Percentiles rank a stretch among this genome's conserved stretches.
Evolutionary conservation across 1,139 yeast species (phyloP).

Genomic region (Saccharomyces hybrid): DNA sequence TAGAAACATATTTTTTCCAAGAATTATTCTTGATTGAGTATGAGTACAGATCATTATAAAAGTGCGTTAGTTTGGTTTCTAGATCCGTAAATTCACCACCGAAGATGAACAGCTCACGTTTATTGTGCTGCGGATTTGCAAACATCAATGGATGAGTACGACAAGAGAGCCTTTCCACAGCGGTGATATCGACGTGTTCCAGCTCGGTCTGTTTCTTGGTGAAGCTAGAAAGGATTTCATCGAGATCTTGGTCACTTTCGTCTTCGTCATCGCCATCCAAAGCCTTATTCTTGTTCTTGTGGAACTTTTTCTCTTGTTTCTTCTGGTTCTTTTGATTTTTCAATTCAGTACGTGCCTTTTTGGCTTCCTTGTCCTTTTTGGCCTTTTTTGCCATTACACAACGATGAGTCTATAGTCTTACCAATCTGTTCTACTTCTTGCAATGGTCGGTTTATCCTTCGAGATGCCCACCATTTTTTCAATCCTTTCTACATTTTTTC

Average conservation of each 20-base stretch:
- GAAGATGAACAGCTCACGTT: slow-evolving; percentile 69
- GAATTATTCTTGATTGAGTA: slow-evolving; percentile 70
- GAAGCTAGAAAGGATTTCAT: slow-evolving; percentile 69
- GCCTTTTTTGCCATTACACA: slow-evolving; percentile 68
- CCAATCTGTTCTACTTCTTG: not conserved
- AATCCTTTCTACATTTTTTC: not conserved
- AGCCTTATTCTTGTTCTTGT: slow-evolving; percentile 66
- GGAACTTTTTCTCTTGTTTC: slow-evolving; percentile 67
- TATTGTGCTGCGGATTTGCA: slow-evolving; percentile 68
- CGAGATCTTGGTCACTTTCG: slow-evolving; percentile 85
- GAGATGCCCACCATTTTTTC: not conserved
- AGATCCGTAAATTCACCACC: slow-evolving; percentile 70
- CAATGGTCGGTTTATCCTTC: not conserved
- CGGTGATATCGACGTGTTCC: slow-evolving; percentile 59
- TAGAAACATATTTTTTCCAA: slow-evolving; percentile 76
- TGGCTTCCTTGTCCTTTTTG: slow-evolving; percentile 81
- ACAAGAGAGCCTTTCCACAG: slow-evolving; percentile 54
- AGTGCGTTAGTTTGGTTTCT: slow-evolving; percentile 49
- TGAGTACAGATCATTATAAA: slow-evolving; percentile 73
- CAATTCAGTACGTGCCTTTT: slow-evolving; percentile 81
- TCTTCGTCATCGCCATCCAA: slow-evolving; percentile 81
- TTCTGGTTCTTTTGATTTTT: slow-evolving; percentile 69
- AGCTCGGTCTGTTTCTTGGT: slow-evolving; percentile 75
- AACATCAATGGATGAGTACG: slow-evolving; percentile 72
- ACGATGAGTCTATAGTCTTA: not conserved